phyloP scores from a whole-genome alignment of 2,329 filamentous ascomycete genomes.

The Phymatotrichopsis omnivora region DNA sequence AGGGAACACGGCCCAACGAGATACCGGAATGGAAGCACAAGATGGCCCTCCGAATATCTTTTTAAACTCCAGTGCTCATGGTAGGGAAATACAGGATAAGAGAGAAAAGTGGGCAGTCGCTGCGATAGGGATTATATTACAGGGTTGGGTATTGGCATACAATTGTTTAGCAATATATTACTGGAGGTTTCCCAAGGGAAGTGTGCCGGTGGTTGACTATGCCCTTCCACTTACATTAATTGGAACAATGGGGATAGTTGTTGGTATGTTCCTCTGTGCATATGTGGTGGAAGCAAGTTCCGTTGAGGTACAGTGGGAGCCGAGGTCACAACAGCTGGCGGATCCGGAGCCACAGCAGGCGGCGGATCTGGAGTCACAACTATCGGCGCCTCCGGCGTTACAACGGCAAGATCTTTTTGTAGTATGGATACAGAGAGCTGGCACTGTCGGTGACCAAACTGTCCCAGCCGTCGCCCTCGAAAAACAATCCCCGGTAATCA shows the following conservation, averaged over 20 bases:
- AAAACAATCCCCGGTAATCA: background rate
- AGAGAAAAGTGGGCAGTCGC: slow-evolving; percentile 8
- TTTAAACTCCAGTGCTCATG: slow-evolving; percentile 7
- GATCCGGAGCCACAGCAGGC: too few relatives aligned
- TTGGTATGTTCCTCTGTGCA: slow-evolving; percentile 13
- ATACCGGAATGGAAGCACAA: background rate
- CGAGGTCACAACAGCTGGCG: too few relatives aligned
- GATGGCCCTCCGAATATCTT: slow-evolving; percentile 15
- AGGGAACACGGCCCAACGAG: too few relatives aligned
- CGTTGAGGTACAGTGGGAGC: slow-evolving; percentile 6
- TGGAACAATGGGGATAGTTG: slow-evolving; percentile 7
- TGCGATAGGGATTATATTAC: slow-evolving; percentile 4
- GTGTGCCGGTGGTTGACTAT: background rate
- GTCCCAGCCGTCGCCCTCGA: too few relatives aligned
- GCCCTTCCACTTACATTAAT: slow-evolving; percentile 14
- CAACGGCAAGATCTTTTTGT: slow-evolving; percentile 9
- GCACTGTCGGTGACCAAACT: slow-evolving; percentile 27
- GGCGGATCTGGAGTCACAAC: too few relatives aligned
- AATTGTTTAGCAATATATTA: slow-evolving; percentile 6
- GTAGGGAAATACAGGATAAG: background rate
- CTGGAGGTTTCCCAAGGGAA: slow-evolving; percentile 7
- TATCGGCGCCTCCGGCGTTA: too few relatives aligned
- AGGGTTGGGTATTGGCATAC: slow-evolving; percentile 6
- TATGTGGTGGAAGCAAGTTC: slow-evolving; percentile 14
- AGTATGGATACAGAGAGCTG: slow-evolving; percentile 27